Evolutionary conservation across 2,329 filamentous ascomycete genomes (phyloP), one percentile per base, ranked within the genome.

Genomic region (Mycosphaerella sp.): DNA sequence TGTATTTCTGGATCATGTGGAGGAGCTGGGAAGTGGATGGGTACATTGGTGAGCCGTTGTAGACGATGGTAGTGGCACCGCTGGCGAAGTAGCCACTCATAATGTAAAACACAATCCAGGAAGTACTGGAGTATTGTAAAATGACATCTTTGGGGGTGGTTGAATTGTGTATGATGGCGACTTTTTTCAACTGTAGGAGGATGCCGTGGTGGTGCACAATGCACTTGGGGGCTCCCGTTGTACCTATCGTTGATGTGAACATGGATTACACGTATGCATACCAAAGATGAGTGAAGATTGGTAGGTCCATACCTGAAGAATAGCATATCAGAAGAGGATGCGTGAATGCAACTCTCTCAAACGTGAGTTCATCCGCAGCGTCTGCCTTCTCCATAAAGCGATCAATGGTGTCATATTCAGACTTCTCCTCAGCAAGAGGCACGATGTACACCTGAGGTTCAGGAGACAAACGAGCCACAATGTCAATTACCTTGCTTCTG

Each of bases 51-150:
- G 67, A 70, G 16, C 73, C 73, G 49, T 74, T 71, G 60, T 74
- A 75, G 41, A 70, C 65, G 55, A 75, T 66, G 6, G 71, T 62
- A 21, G 67, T 69, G 10, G 68, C 66, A n/a, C 72, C 71, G 25
- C 47, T 32, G 5, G 49, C 43, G 13, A 51, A 47, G 17, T 56
- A 53, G 7, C 58, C 56, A 35, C 49, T 55, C 58, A 60, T 60
- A 37, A 72, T 68, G 57, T 73, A 72, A 62, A 70, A 74, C n/a
- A 75, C 65, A 1, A 75, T 68, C 73, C 73, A 76, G 6, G 71
- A 72, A 1, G 73, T 75, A 39, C 66, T 72, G 4, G 67, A 70
- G 59, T 74, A 76, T 52, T 75, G 73, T 51, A 75, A 68, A 21
- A 75, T 69, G 6, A 72, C 62, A 40, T 71, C 69, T 8, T 62